Evolutionary conservation across 345 rosid genomes (phyloP).

Genomic region (Eucalyptus curtisii): DNA sequence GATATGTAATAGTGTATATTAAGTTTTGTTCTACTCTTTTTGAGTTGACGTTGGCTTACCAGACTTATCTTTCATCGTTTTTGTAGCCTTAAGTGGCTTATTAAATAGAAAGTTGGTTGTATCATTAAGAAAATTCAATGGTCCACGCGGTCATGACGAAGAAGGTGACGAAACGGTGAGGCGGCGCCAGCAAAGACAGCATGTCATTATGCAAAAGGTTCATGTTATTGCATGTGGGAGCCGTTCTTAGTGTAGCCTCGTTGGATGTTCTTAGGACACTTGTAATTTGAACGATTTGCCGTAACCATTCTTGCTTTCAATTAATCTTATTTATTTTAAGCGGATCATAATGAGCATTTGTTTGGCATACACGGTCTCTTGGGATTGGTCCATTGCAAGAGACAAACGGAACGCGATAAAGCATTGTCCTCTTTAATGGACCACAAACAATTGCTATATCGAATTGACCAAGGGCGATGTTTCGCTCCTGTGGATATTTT

Average conservation of each 20-base stretch:
- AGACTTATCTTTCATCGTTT: too few relatives aligned
- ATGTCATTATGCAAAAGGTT: neutral
- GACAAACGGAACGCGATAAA: neutral
- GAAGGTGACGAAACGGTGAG: neutral
- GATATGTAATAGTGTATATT: neutral
- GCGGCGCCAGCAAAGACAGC: neutral
- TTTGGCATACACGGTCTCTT: neutral
- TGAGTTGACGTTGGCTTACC: neutral
- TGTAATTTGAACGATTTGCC: neutral
- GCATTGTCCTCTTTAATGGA: neutral
- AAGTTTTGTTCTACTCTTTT: neutral
- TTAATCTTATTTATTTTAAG: neutral
- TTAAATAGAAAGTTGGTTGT: neutral
- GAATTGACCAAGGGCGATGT: neutral
- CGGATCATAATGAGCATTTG: neutral
- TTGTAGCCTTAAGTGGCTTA: neutral
- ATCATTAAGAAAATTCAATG: neutral
- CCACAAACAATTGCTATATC: neutral
- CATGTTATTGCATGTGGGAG: neutral
- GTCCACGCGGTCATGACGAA: neutral
- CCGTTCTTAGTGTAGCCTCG: neutral
- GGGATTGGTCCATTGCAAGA: neutral
- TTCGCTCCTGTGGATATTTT: neutral
- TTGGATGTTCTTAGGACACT: neutral
- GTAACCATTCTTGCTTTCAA: neutral